Base-by-base conservation (phyloP, 305 asterid species). In the Andrographis paniculata region DNA sequence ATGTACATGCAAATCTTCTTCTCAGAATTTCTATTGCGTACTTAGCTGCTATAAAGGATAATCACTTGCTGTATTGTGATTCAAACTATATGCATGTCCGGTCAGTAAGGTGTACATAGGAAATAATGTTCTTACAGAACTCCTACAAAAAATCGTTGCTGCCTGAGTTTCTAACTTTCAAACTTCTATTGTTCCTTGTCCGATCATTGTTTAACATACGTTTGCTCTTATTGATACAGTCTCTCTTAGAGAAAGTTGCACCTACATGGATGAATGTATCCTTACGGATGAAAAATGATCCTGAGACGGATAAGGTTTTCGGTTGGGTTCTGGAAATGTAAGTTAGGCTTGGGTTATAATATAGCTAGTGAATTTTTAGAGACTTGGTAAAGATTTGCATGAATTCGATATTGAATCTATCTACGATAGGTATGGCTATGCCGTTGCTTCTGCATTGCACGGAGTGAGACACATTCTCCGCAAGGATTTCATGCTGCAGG, bases 281-380 rank as follows among this genome's bases (percentile, higher is more conserved):
- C 63, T 69, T 91, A 84, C 74, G 78, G 54, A 91, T 91, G 99
- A 91, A 91, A 71, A 91, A 80, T 70, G 99, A 91, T 58, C 78
- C 82, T 14, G 99, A 91, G 68, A 84, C 99, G 18, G 99, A 91
- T 69, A 80, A 81, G 61, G 89, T 79, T 45, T 87, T 91, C 60
- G 99, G 99, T 50, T 91, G 99, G 99, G 99, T 91, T 70, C 74
- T 86, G 56, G 99, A 91, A 75, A 91, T 91, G 99, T 84, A 67
- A n/a, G n/a, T n/a, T 52, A 94, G 64, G 51, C 20, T 8, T 22
- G 14, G 14, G 7, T 24, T 6, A 6, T 45, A 5, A 1, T 7
- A 5, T 20, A 30, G 28, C 33, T 53, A 53, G 31, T 43, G 37
- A 51, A 30, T 56, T 28, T 50, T 20, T 9, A 15, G 31, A 39